These are phyloP conservation scores for Artemisia annua DNA, from an alignment of 129 eudicot genomes.

Conservation along the genomic window DNA sequence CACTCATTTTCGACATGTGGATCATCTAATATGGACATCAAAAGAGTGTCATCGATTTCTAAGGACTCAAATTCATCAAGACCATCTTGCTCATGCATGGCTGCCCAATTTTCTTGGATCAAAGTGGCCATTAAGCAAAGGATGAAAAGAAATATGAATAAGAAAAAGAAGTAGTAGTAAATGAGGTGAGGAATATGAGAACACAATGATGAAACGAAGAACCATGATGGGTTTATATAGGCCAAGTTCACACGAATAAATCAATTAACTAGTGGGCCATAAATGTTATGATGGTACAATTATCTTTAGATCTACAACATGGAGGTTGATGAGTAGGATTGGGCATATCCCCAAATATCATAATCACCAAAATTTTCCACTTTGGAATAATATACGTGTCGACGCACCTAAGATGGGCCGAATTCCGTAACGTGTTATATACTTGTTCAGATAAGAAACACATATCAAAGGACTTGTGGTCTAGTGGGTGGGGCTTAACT, in stretches of 20 bases:
- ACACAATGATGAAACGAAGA: constrained; percentile 27
- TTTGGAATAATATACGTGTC: constrained; percentile 19
- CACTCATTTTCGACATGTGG: constrained; percentile 51
- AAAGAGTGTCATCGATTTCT: constrained; percentile 40
- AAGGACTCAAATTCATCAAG: constrained; percentile 32
- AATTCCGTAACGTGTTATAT: neutral
- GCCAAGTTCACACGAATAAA: constrained; percentile 17
- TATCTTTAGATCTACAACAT: constrained; percentile 30
- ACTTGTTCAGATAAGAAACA: too few species aligned
- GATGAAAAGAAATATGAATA: neutral
- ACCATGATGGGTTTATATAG: constrained; percentile 27
- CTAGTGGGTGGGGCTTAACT: too few species aligned
- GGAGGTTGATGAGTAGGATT: constrained; percentile 35
- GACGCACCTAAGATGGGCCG: neutral
- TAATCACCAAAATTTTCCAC: constrained; percentile 13
- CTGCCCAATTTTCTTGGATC: constrained; percentile 45
- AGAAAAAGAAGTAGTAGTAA: neutral
- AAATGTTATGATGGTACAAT: constrained; percentile 33
- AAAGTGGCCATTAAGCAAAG: constrained; percentile 45
- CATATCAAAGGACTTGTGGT: too few species aligned
- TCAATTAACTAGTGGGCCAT: constrained; percentile 20
- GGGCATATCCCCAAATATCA: constrained; percentile 28
- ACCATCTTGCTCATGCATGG: constrained; percentile 25
- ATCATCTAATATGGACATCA: constrained; percentile 67
- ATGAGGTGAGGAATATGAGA: constrained; percentile 17